phyloP scores from a whole-genome alignment of 768 basidiomycete genomes.

The Lactarius deliciosus region DNA sequence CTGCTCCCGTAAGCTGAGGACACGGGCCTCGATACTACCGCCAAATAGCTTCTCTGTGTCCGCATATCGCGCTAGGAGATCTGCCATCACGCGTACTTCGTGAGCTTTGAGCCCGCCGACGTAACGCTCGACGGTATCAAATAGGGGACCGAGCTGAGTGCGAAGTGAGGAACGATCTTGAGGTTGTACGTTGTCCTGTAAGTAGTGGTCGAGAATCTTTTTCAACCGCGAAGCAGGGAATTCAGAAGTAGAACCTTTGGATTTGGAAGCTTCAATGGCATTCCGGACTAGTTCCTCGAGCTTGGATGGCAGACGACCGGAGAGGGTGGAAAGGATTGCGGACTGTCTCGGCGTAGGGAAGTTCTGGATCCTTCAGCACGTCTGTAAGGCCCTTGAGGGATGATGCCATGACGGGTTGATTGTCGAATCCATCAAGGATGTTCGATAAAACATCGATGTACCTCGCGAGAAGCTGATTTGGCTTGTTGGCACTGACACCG shows the following conservation, averaged over 20 bases:
- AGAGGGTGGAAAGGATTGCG: slow-evolving; percentile 82
- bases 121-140: slow-evolving; percentile 78
- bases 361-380: slow-evolving; percentile 78
- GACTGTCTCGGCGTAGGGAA: slow-evolving; percentile 86
- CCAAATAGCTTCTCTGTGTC: slow-evolving; percentile 91
- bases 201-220: slow-evolving; percentile 81
- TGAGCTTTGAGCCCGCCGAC: slow-evolving; percentile 81
- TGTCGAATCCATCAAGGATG: slow-evolving; percentile 96
- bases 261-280: slow-evolving; percentile 71
- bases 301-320: slow-evolving; percentile 90
- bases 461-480: slow-evolving; percentile 79
- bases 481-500: slow-evolving; percentile 81
- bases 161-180: slow-evolving; percentile 83
- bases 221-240: slow-evolving; percentile 89
- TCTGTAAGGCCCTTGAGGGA: slow-evolving; percentile 85
- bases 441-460: slow-evolving; percentile 79
- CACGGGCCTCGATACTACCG: slow-evolving; percentile 90
- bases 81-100: slow-evolving; percentile 75
- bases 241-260: slow-evolving; percentile 72
- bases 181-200: slow-evolving; percentile 75
- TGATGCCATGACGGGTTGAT: slow-evolving; percentile 84
- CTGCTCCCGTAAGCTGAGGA: slow-evolving; percentile 86
- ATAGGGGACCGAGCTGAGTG: slow-evolving; percentile 63
- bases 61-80: slow-evolving; percentile 75
- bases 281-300: slow-evolving; percentile 84